Base-by-base conservation (phyloP, 306 rosid genomes). In the Ochetophila trinervis region DNA sequence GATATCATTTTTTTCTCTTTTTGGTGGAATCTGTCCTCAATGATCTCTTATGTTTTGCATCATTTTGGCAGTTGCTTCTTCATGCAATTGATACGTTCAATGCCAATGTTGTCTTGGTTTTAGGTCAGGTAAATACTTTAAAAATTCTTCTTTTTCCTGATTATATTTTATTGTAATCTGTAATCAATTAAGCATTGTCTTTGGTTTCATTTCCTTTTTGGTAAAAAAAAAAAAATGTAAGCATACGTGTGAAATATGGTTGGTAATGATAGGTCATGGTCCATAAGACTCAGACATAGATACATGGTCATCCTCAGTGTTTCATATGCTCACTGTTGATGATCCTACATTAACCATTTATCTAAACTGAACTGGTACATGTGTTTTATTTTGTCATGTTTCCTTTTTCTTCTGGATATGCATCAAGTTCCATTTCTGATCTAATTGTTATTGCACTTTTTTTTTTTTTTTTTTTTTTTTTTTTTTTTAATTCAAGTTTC, bases 41-140 rank as follows among this genome's bases (percentile, higher is more conserved):
- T 56, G 30, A 27, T 65, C 24, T 65, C 36, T 47, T 35, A 2
- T 40, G 57, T 36, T 36, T 36, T 79, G 20, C 57, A 23, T 69
- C 68, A 40, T 70, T 76, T 50, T 55, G 83, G 83, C 88, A 93
- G 99, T 76, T 93, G 87, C 94, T 90, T 45, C 88, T 90, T 70
- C 99, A 90, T 83, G 89, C 97, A 44, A 86, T 87, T 63, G 90
- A 82, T 27, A 81, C 97, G 14, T 79, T 87, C 79, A 84, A 93
- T 79, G 96, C 82, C 68, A 84, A 87, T 63, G 96, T 93, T 67
- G 88, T 90, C 74, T 70, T 93, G 83, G 97, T 93, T 80, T 74
- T 93, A 83, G 99, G 97, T 53, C 98, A 93, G 91, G 98, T 93
- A 81, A 19, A 71, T 73, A 57, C 55, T 62, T 53, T 57, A 53